Evolutionary conservation across 108 stramenopile species (phyloP).

Genomic region (Asterionellopsis glacialis): DNA sequence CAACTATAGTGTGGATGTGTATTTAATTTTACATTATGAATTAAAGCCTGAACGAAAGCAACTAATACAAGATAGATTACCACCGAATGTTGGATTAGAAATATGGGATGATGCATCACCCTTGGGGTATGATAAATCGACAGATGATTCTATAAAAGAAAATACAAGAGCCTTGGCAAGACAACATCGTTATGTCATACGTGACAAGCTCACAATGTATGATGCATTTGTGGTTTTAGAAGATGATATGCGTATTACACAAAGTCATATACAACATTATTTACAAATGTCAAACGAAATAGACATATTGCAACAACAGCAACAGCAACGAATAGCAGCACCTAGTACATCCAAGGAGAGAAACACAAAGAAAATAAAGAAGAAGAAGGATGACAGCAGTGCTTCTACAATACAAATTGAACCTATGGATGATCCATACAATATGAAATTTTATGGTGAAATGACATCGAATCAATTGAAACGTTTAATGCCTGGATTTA

Average conservation of each 20-base stretch:
- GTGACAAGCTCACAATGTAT: constrained; percentile 55
- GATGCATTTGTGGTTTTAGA: constrained; percentile 58
- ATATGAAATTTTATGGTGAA: constrained; percentile 18
- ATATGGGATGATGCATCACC: constrained; percentile 77
- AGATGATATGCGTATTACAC: constrained; percentile 61
- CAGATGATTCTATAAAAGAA: constrained; percentile 8
- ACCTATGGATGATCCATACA: not conserved
- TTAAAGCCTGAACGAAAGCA: constrained; percentile 35
- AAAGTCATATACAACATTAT: constrained; percentile 50
- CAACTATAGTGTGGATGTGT: constrained; percentile 68
- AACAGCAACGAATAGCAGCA: not conserved
- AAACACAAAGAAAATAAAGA: not conserved
- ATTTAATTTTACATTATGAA: constrained; percentile 36
- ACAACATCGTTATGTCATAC: constrained; percentile 68
- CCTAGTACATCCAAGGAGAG: not conserved
- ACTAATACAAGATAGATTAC: constrained; percentile 49
- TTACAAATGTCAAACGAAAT: constrained; percentile 41
- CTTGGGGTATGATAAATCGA: constrained; percentile 43
- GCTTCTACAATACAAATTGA: not conserved
- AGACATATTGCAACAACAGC: constrained; percentile 17
- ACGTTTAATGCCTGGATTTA: constrained; percentile 55
- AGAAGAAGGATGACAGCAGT: no score
- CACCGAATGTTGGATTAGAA: constrained; percentile 59
- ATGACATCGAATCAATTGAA: constrained; percentile 34
- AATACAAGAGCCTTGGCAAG: constrained; percentile 48